These are phyloP conservation scores for Marasmius oreades DNA, from an alignment of 1,284 basidiomycete species.

Conservation along the genomic window DNA sequence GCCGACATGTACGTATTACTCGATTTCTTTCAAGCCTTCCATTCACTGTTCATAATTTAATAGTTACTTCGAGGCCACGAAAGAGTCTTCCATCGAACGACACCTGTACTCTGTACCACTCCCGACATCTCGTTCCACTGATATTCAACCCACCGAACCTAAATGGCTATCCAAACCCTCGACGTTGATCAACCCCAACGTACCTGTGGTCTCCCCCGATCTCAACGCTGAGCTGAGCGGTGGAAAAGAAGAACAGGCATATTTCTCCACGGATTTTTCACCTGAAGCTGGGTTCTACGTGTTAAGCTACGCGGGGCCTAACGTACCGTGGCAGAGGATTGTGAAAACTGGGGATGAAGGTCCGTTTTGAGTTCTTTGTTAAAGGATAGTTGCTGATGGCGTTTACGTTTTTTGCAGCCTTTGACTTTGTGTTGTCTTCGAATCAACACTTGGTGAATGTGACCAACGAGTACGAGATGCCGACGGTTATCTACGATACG, in stretches of 20 bases:
- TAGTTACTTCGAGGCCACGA: conserved; percentile 88
- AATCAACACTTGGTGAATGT: conserved; percentile 68
- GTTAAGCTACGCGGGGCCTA: conserved; percentile 78
- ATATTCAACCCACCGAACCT: conserved; percentile 30
- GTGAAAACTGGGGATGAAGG: conserved; percentile 54
- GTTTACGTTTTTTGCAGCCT: conserved; percentile 36
- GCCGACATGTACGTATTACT: conserved; percentile 61
- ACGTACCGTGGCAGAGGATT: conserved; percentile 85
- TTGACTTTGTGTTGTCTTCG: conserved; percentile 64
- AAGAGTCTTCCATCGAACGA: conserved; percentile 78
- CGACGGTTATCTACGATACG: conserved; percentile 67
- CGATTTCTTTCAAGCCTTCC: conserved; percentile 24
- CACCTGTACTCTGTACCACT: conserved; percentile 79
- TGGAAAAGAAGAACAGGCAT: conserved; percentile 32
- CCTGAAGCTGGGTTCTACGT: conserved; percentile 84
- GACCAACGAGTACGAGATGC: conserved; percentile 71
- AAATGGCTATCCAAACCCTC: conserved; percentile 66
- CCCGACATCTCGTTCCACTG: conserved; percentile 36
- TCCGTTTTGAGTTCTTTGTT: neutral
- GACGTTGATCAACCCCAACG: conserved; percentile 9
- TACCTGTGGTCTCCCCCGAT: neutral
- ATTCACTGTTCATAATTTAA: conserved; percentile 3
- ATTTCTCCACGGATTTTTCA: conserved; percentile 73
- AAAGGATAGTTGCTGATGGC: neutral
- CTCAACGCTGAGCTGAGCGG: neutral